Conservation (phyloP, 1,284 basidiomycete genomes). For the Erythrobasidium hasegawianum region DNA sequence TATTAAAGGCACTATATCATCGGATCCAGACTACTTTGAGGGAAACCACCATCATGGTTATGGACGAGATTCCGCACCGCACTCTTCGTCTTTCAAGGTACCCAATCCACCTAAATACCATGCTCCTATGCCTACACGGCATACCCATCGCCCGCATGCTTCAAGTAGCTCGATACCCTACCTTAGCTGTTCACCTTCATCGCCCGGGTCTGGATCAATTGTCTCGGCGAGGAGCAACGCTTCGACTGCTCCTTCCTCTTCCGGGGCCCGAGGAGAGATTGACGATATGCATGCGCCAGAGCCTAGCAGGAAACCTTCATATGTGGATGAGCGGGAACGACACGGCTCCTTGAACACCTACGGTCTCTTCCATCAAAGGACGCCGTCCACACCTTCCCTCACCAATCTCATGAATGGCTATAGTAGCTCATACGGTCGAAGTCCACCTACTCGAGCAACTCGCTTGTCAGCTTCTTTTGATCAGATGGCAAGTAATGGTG, state of each 20-base stretch:
- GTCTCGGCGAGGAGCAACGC: slow-evolving; percentile 14
- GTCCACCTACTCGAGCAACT: slow-evolving; percentile 2
- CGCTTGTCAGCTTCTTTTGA: slow-evolving; percentile 25
- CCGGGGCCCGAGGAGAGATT: neutral
- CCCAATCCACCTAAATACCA: neutral
- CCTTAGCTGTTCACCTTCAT: slow-evolving; percentile 27
- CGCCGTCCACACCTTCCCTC: slow-evolving; percentile 25
- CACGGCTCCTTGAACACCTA: slow-evolving; percentile 11
- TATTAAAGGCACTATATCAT: slow-evolving; percentile 20
- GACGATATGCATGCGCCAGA: neutral
- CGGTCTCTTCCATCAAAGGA: slow-evolving; percentile 31
- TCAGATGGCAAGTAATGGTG: neutral
- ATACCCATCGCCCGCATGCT: slow-evolving; percentile 10
- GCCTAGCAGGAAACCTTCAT: neutral
- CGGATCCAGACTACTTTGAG: neutral
- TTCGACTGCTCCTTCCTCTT: slow-evolving; percentile 28
- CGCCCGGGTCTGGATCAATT: slow-evolving; percentile 28
- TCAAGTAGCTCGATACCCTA: slow-evolving; percentile 28
- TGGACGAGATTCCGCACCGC: slow-evolving; percentile 2
- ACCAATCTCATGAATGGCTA: slow-evolving; percentile 7
- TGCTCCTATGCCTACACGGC: neutral
- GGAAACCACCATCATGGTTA: neutral
- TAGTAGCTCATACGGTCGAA: slow-evolving; percentile 1
- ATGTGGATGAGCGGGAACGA: slow-evolving; percentile 13
- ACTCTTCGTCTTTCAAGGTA: slow-evolving; percentile 4